A percentile compares a stretch with the other conserved stretches of the same genome.
Evolutionary conservation across 257 asterid species (phyloP).

Genomic region (Solanum etuberosum): DNA sequence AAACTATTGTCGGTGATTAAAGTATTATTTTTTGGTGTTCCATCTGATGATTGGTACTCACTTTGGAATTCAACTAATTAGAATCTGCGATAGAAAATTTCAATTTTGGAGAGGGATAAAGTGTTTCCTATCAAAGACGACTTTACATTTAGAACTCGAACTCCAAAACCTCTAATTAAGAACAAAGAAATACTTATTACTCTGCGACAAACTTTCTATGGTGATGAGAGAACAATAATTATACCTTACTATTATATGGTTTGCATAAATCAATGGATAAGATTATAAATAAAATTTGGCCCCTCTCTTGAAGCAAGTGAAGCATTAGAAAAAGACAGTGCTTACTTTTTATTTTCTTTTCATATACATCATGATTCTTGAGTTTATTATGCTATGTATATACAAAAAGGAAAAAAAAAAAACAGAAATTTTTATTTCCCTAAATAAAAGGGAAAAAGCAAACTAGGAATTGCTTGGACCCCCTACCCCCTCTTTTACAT

Average conservation of each 20-base stretch:
- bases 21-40: background rate
- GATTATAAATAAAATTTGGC: background rate
- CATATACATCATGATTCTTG: background rate
- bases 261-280: background rate
- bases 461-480: background rate
- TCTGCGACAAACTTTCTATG: rapidly evolving
- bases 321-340: background rate
- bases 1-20: background rate
- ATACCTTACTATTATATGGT: background rate
- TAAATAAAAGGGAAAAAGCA: background rate
- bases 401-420: background rate
- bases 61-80: background rate
- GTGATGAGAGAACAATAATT: background rate
- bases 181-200: background rate
- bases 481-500: slow-evolving; percentile 1
- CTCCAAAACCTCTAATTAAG: background rate
- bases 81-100: no score
- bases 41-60: background rate
- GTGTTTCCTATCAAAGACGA: rapidly evolving
- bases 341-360: background rate
- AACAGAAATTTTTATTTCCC: background rate
- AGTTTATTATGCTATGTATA: background rate
- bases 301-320: background rate
- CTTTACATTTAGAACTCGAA: background rate
- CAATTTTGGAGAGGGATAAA: background rate